These are phyloP conservation scores for Forsythia viridissima DNA, from an alignment of 257 asterid species.

Conservation along the genomic window DNA sequence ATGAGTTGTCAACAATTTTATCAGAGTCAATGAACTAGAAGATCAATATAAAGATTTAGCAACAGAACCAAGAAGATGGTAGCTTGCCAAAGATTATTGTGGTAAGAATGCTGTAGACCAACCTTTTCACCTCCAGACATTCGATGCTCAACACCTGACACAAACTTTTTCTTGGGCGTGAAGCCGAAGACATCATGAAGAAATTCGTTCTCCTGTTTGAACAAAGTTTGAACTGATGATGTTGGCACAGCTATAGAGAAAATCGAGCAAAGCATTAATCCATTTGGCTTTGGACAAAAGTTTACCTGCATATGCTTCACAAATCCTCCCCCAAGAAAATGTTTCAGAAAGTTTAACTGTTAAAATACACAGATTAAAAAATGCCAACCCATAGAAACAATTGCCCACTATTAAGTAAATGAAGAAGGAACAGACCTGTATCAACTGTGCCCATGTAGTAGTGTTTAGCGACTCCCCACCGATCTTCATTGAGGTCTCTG, in stretches of 20 bases:
- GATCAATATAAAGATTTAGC: not conserved
- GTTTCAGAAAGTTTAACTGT: constrained; percentile 87
- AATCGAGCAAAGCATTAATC: not conserved
- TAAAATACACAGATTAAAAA: constrained; percentile 18
- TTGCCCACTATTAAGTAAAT: constrained; percentile 8
- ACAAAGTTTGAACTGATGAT: not conserved
- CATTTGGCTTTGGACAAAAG: not conserved
- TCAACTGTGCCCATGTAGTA: constrained; percentile 71
- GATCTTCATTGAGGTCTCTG: constrained; percentile 68
- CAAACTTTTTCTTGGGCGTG: constrained; percentile 58
- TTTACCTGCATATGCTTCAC: constrained; percentile 95
- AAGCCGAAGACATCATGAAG: constrained; percentile 88
- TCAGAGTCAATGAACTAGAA: not conserved
- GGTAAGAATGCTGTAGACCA: constrained; percentile 9
- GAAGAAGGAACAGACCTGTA: constrained; percentile 54
- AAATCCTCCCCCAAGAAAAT: constrained; percentile 95
- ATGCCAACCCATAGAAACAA: not conserved
- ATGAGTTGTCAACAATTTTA: no score
- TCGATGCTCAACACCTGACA: constrained; percentile 47
- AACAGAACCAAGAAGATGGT: not conserved
- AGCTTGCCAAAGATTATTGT: not conserved
- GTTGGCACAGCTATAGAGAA: not conserved
- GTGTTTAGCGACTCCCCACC: constrained; percentile 77
- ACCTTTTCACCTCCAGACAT: constrained; percentile 75
- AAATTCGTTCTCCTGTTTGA: constrained; percentile 74